Percentiles rank a stretch among this genome's conserved stretches.
phyloP scores from a whole-genome alignment of 495 filamentous ascomycete species.

The Cryomyces minteri region DNA sequence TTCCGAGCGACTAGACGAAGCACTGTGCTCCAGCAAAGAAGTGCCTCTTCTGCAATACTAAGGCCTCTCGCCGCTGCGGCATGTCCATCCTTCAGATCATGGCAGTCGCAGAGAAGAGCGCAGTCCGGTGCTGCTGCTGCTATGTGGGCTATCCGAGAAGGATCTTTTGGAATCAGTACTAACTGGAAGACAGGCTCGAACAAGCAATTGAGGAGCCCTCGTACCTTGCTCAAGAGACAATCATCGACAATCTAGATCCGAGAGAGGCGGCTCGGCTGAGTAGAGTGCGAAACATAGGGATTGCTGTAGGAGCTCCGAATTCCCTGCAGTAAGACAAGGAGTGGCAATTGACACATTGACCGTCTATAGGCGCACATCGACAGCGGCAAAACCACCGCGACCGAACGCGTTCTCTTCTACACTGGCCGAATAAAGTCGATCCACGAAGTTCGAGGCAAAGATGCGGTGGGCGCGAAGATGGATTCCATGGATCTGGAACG shows the following conservation, averaged over 20 bases:
- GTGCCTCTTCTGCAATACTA: neutral
- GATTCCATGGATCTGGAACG: constrained; percentile 98
- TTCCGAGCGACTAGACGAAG: neutral
- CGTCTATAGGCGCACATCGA: constrained; percentile 80
- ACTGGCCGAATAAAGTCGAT: constrained; percentile 93
- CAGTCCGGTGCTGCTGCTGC: constrained; percentile 16
- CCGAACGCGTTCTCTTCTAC: constrained; percentile 96
- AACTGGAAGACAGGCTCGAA: constrained; percentile 27
- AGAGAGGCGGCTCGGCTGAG: constrained; percentile 58
- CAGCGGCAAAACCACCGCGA: constrained; percentile 94
- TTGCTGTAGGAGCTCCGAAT: constrained; percentile 47
- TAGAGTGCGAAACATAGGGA: constrained; percentile 88
- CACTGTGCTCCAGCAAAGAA: neutral
- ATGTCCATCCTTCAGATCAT: neutral
- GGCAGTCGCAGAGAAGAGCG: constrained; percentile 7
- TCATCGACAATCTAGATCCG: constrained; percentile 54
- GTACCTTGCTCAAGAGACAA: constrained; percentile 42
- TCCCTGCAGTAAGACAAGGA: no score
- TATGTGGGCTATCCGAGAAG: constrained; percentile 20
- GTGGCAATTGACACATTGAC: neutral
- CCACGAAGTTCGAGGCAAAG: constrained; percentile 91
- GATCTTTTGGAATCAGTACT: neutral
- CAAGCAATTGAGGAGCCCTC: constrained; percentile 40
- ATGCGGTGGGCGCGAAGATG: constrained; percentile 97
- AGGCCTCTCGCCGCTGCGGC: neutral